These are phyloP conservation scores for Chalciporus piperatus DNA, from an alignment of 768 basidiomycete species.

Conservation along the genomic window DNA sequence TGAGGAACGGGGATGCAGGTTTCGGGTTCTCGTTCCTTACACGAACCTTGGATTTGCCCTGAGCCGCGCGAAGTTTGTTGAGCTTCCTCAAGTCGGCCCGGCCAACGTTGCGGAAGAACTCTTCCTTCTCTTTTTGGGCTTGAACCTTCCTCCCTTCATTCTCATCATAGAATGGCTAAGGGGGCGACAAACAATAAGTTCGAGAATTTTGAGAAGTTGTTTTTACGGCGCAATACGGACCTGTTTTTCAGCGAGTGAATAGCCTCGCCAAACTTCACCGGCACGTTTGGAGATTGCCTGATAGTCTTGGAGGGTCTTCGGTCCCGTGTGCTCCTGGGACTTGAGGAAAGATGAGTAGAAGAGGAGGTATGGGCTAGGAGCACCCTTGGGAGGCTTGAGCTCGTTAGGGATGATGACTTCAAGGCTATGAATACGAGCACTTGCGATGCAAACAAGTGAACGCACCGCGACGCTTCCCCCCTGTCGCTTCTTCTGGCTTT, in stretches of 20 bases:
- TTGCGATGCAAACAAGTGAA: no score
- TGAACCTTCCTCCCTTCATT: conserved; percentile 13
- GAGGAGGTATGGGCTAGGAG: conserved; percentile 23
- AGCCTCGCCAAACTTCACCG: conserved; percentile 27
- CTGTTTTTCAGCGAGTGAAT: conserved; percentile 36
- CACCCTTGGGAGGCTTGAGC: conserved; percentile 28
- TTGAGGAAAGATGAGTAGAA: conserved; percentile 22
- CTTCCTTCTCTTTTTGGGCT: conserved; percentile 20
- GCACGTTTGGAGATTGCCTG: conserved; percentile 19
- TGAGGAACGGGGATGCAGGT: conserved; percentile 20
- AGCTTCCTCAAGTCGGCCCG: conserved; percentile 23
- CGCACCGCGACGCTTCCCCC: no score
- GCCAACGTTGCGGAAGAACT: conserved; percentile 28
- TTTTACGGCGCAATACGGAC: conserved; percentile 19
- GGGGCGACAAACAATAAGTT: not conserved
- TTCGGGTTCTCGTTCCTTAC: not conserved
- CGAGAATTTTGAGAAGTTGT: not conserved
- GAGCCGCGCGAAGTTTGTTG: conserved; percentile 30
- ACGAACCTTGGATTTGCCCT: conserved; percentile 22
- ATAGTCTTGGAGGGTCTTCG: not conserved
- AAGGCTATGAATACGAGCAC: no score
- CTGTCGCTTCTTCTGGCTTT: not conserved
- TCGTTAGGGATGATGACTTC: conserved; percentile 3
- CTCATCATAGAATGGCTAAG: conserved; percentile 30
- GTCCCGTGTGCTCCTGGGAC: not conserved